Evolutionary conservation across 2,329 filamentous ascomycete genomes (phyloP).

Genomic region (Incumbomyces delicatus): DNA sequence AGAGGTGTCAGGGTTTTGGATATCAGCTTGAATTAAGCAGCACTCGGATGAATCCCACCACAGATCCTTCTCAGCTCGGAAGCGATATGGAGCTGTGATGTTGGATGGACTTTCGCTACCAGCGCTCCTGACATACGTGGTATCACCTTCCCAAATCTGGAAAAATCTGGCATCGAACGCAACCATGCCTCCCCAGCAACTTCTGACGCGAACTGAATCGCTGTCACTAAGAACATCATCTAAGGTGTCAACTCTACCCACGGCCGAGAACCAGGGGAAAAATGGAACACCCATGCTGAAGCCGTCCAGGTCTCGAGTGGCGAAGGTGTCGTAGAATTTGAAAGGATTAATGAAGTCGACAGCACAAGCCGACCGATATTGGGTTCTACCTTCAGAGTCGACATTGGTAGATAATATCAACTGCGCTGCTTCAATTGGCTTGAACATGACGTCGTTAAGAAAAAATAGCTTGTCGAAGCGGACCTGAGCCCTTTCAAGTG

Average conservation of each 20-base stretch:
- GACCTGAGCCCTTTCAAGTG: slow-evolving; percentile 42
- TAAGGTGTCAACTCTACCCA: slow-evolving; percentile 44
- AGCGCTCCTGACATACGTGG: slow-evolving; percentile 9
- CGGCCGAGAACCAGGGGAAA: slow-evolving; percentile 59
- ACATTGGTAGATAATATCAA: slow-evolving; percentile 53
- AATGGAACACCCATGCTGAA: slow-evolving; percentile 60
- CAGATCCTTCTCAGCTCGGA: slow-evolving; percentile 49
- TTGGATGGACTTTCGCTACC: slow-evolving; percentile 13
- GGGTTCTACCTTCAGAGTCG: slow-evolving; percentile 39
- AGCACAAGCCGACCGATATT: slow-evolving; percentile 62
- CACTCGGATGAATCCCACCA: slow-evolving; percentile 57
- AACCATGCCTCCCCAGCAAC: slow-evolving; percentile 70
- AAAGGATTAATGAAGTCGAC: slow-evolving; percentile 66
- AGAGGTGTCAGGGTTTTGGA: slow-evolving; percentile 30
- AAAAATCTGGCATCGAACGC: slow-evolving; percentile 40
- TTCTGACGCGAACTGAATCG: slow-evolving; percentile 56
- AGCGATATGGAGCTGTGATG: slow-evolving; percentile 33
- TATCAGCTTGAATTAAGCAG: slow-evolving; percentile 47
- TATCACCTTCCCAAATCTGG: slow-evolving; percentile 22
- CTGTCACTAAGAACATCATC: slow-evolving; percentile 51
- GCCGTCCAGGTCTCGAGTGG: slow-evolving; percentile 60
- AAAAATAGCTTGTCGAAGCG: slow-evolving; percentile 49
- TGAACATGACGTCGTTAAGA: slow-evolving; percentile 58
- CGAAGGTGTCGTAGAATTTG: slow-evolving; percentile 70
- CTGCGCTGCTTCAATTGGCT: slow-evolving; percentile 49